These are phyloP conservation scores for Colletotrichum musae DNA, from an alignment of 2,329 filamentous ascomycete genomes.

Conservation along the genomic window DNA sequence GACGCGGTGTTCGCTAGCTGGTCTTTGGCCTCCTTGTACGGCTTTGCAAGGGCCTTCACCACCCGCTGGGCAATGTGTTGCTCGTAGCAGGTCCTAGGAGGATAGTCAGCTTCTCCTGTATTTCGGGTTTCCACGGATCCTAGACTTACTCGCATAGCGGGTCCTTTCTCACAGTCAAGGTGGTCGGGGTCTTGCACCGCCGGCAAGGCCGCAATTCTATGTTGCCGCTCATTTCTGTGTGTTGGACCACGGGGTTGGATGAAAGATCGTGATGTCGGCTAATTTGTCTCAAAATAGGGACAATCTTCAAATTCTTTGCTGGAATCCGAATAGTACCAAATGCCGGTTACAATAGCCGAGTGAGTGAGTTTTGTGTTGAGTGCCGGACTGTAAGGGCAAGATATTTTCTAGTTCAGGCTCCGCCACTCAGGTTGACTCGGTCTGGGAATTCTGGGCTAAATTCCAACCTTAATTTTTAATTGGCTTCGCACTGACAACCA, in stretches of 20 bases:
- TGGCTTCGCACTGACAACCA: too few relatives aligned
- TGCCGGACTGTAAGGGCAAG: background rate
- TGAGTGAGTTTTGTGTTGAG: too few relatives aligned
- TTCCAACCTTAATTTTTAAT: too few relatives aligned
- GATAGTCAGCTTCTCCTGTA: conserved; percentile 30
- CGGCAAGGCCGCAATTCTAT: conserved; percentile 40
- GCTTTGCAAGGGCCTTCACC: conserved; percentile 76
- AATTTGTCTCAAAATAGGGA: background rate
- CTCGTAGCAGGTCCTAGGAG: conserved; percentile 75
- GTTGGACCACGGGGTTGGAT: background rate
- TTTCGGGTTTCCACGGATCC: background rate
- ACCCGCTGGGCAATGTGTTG: conserved; percentile 84
- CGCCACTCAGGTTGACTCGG: background rate
- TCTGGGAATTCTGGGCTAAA: background rate
- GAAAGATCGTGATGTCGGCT: background rate
- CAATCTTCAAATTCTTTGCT: background rate
- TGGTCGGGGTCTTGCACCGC: conserved; percentile 44
- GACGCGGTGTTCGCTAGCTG: conserved; percentile 39
- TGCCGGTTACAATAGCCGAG: too few relatives aligned
- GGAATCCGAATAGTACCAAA: too few relatives aligned
- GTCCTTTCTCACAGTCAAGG: conserved; percentile 44
- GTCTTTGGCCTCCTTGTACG: conserved; percentile 62
- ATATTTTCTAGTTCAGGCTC: background rate
- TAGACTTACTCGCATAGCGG: conserved; percentile 46
- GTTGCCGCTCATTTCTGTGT: conserved; percentile 27